Base-by-base conservation (phyloP, 768 basidiomycete genomes). In the Serendipita sp. region DNA sequence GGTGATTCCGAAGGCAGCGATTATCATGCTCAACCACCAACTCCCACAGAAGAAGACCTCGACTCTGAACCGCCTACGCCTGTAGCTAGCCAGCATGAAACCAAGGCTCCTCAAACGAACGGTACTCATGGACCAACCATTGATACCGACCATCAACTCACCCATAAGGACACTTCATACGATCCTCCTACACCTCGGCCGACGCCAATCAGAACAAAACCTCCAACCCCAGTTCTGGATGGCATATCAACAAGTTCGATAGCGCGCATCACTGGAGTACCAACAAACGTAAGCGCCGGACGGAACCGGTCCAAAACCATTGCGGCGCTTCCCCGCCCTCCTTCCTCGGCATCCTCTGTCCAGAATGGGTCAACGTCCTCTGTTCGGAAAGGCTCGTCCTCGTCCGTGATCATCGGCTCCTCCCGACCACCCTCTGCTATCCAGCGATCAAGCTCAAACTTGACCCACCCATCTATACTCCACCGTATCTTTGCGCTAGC, bases 151-250 rank as follows among this genome's bases (percentile, higher is more conserved):
- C 38, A 41, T 13, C 38, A 41, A 41, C 7, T 1, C 38, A 41
- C 5, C 13, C 38, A 41, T 13, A 41, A 13, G 38, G 38, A 41
- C 38, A 13, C 38, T 1, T 41, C 38, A 41, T 60, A 60, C 32
- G 56, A 60, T n/a, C 56, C 56, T 3, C 56, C 56, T 32, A 60
- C 56, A n/a, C 56, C 56, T 4, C 56, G 56, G 7, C 56, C 24
- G 3, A 60, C 56, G 10, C 56, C 56, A 10, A 60, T 60, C 28
- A n/a, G 35, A n/a, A 28, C 56, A 2, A 51, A 51, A n/a, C 48
- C 48, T 51, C 48, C 48, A 32, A 51, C 48, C 2, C 48, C 48
- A 24, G 56, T 60, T n/a, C 56, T 30, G 35, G 56, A n/a, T 2
- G 56, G 48, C 1, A 32, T 60, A 35, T 35, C 56, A n/a, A 60